Evolutionary conservation across 768 basidiomycete genomes (phyloP), one percentile per base, ranked within the genome.

Genomic region (Dentipellis sp.): DNA sequence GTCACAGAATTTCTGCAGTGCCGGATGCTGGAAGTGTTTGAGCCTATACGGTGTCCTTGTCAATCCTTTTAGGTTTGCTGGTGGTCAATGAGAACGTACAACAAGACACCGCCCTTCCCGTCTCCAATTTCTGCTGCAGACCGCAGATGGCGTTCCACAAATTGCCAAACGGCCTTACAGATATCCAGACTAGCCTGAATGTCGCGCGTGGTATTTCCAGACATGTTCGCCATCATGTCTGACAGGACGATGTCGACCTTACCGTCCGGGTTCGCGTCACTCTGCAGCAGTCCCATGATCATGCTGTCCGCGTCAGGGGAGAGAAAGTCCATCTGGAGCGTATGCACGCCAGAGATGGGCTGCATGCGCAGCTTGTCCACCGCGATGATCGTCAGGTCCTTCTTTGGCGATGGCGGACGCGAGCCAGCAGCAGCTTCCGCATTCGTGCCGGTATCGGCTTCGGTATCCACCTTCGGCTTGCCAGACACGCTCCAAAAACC

Each of bases 201-300:
- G 68, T 98, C 94, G 51, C 76, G 75, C 0, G 71, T 68, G 16
- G 75, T 67, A 58, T 87, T 83, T 5, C 95, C 94, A 2, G 86
- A 80, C 57, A 82, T 75, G 67, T 94, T 93, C 17, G 83, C 83
- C 16, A 93, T 90, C 87, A 97, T 94, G 65, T 97, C 94, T 8
- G 86, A 91, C 4, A 97, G 75, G 22, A 97, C 79, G 16, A 94
- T 72, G 66, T 97, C 92, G 7, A 83, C 86, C 68, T 77, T 79
- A 10, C 71, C 68, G 16, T 68, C 64, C 3, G 65, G 64, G 55
- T 73, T 72, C 21, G 59, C 60, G 22, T 67, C 54, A 38, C 55
- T 61, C 35, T 60, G 58, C 34, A 79, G 69, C 22, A 75, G 65
- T 36, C 65, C 62, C n/a, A 69, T 69, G 23, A 93, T 71, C 22